phyloP scores from a whole-genome alignment of 768 basidiomycete genomes.

The Cyathus striatus region DNA sequence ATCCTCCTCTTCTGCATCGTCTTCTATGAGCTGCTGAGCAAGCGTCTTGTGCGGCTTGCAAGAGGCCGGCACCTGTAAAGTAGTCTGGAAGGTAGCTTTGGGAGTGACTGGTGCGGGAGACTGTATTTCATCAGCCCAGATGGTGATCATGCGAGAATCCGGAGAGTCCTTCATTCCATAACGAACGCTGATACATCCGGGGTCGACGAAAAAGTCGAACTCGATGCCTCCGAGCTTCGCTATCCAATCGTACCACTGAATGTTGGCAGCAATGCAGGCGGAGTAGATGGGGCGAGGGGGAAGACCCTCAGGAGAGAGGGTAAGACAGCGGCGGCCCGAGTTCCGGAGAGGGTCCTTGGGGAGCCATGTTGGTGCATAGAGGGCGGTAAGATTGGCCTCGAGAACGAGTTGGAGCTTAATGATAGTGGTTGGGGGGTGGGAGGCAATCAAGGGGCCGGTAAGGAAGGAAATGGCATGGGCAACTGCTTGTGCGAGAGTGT shows the following conservation, averaged over 20 bases:
- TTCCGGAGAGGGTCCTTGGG: constrained; percentile 37
- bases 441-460: constrained; percentile 26
- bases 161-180: constrained; percentile 14
- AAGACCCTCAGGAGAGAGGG: constrained; percentile 16
- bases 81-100: constrained; percentile 6
- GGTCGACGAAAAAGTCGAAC: constrained; percentile 28
- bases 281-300: constrained; percentile 30
- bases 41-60: constrained; percentile 20
- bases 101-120: constrained; percentile 7
- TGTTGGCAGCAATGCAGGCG: constrained; percentile 25
- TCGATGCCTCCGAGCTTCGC: constrained; percentile 22
- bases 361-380: constrained; percentile 10
- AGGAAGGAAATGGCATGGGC: constrained; percentile 29
- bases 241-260: constrained; percentile 34
- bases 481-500: constrained; percentile 15
- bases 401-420: constrained; percentile 23
- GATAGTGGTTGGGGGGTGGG: constrained; percentile 16
- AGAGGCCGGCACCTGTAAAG: constrained; percentile 20
- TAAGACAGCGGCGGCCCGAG: constrained; percentile 62
- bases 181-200: constrained; percentile 19
- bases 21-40: constrained; percentile 27
- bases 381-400: constrained; percentile 21
- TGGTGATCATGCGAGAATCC: constrained; percentile 12
- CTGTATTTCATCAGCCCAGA: constrained; percentile 20
- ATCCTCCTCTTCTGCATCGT: constrained; percentile 24